phyloP scores from a whole-genome alignment of 345 rosid species.

The Eucalyptus coolabah region DNA sequence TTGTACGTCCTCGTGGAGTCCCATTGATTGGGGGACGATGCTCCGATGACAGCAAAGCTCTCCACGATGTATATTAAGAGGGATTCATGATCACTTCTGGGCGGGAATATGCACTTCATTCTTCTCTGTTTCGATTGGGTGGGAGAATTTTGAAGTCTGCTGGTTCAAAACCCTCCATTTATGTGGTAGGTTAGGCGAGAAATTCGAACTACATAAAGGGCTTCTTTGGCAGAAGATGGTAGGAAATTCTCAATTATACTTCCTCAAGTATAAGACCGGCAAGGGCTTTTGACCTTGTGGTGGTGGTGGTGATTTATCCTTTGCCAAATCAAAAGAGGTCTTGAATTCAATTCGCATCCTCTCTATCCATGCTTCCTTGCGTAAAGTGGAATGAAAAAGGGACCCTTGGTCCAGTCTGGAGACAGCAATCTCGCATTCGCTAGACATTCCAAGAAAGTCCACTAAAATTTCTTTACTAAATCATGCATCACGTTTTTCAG shows the following conservation, averaged over 20 bases:
- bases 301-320: background rate
- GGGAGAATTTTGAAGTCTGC: background rate
- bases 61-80: background rate
- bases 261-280: background rate
- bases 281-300: background rate
- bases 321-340: background rate
- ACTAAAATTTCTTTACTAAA: background rate
- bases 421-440: background rate
- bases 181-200: background rate
- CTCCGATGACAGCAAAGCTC: background rate
- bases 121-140: background rate
- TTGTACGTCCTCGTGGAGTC: conserved; percentile 56
- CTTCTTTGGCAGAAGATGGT: background rate
- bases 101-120: background rate
- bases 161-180: background rate
- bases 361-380: background rate
- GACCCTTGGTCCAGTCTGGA: background rate
- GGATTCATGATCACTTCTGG: background rate
- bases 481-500: background rate
- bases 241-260: background rate
- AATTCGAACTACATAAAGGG: background rate
- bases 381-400: background rate
- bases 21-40: conserved; percentile 9
- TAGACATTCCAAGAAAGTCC: background rate
- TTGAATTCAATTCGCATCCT: background rate